These are phyloP conservation scores for Gonium pectorale DNA, from an alignment of 139 green algal species.

Conservation along the genomic window DNA sequence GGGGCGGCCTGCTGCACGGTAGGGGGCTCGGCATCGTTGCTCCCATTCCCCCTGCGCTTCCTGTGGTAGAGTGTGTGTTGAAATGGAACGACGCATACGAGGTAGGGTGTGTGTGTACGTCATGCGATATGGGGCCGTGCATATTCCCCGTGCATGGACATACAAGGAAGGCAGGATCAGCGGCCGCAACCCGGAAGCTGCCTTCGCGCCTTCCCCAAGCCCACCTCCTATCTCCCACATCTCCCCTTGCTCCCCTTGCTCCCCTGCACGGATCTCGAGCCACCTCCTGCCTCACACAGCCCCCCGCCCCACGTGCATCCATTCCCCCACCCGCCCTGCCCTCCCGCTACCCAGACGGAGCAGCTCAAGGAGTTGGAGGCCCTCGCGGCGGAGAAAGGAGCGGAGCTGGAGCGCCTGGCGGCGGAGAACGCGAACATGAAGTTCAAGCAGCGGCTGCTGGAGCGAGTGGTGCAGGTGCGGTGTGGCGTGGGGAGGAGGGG, in stretches of 20 bases:
- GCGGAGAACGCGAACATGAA: not conserved
- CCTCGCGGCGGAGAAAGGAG: constrained; percentile 10
- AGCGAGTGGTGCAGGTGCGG: constrained; percentile 16
- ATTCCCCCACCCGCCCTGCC: not conserved
- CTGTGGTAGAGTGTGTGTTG: not conserved
- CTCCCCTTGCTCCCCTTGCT: not conserved
- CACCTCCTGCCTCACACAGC: not conserved
- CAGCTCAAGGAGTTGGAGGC: constrained; percentile 35
- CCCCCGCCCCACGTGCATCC: not conserved
- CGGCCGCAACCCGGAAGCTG: not conserved
- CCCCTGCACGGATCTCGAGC: too few relatives aligned
- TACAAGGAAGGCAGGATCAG: too few relatives aligned
- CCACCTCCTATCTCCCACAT: not conserved
- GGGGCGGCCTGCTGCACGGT: not conserved
- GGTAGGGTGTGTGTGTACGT: not conserved
- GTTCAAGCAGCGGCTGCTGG: constrained; percentile 5
- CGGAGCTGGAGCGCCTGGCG: constrained; percentile 7
- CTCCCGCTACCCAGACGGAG: not conserved
- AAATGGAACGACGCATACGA: not conserved
- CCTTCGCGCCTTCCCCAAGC: not conserved
- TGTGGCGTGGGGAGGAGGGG: too few relatives aligned
- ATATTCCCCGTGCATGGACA: not conserved
- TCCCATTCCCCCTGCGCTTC: not conserved
- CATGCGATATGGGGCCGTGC: not conserved
- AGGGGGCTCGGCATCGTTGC: too few relatives aligned